A percentile compares a stretch with the other conserved stretches of the same genome.
Conservation (phyloP, 1,139 yeast species). For the Geotrichum fermentans region DNA sequence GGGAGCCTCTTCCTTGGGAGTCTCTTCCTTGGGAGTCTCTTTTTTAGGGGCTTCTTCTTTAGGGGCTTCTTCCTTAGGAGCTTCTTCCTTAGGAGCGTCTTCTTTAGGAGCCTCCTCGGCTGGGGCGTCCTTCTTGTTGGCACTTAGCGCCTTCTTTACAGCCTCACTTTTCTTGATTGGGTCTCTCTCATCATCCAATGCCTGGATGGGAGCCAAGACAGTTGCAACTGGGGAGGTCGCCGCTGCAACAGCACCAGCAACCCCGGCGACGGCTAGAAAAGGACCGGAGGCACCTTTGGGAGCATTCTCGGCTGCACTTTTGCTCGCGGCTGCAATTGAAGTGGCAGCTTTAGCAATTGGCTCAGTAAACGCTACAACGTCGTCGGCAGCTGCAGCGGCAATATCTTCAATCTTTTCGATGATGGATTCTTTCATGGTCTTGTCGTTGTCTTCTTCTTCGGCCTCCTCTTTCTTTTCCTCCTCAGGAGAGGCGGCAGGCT, state of each 20-base stretch:
- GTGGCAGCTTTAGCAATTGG: conserved; percentile 16
- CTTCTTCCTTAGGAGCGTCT: conserved; percentile 2
- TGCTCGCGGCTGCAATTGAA: conserved; percentile 11
- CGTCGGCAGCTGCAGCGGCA: conserved; percentile 19
- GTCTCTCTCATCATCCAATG: conserved; percentile 15
- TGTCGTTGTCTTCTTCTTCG: neutral
- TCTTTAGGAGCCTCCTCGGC: conserved; percentile 7
- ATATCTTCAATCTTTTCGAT: conserved; percentile 13
- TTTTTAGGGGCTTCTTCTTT: neutral
- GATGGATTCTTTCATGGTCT: conserved; percentile 2
- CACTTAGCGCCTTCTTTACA: conserved; percentile 11
- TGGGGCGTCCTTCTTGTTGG: neutral
- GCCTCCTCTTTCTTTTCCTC: neutral
- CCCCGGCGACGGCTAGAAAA: conserved; percentile 16
- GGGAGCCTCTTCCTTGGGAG: conserved; percentile 3
- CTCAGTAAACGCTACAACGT: conserved; percentile 11
- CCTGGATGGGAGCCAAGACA: conserved; percentile 17
- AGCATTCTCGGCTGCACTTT: conserved; percentile 14
- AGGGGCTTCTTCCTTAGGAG: conserved; percentile 2
- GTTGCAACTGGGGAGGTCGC: conserved; percentile 14
- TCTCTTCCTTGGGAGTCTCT: neutral
- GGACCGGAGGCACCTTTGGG: conserved; percentile 16
- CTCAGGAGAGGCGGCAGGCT: neutral
- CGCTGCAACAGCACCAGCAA: conserved; percentile 18
- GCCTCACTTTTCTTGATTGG: conserved; percentile 10